Evolutionary conservation across 2,329 filamentous ascomycete genomes (phyloP), one percentile per base, ranked within the genome.

Genomic region (Colletotrichum caudatum): DNA sequence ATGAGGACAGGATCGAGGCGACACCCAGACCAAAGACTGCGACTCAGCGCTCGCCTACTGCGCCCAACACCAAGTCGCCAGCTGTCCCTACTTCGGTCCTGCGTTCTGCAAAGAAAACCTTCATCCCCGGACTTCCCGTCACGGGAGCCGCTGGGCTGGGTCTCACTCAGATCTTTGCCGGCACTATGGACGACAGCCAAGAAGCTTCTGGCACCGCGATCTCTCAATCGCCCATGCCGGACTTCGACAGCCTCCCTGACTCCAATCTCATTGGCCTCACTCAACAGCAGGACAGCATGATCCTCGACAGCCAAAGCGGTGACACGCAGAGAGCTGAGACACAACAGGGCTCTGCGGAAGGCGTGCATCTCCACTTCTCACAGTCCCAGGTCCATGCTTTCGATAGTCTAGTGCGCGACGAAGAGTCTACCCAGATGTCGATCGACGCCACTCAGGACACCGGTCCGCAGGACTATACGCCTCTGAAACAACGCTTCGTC

Each of bases 131-230:
- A 1, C 82, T 94, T 26, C 88, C 91, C 2, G 85, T 91, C 5
- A 81, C 85, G 29, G 88, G 86, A 0, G 85, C 89, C 29, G 90
- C 89, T 46, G 90, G 90, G 3, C 82, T 97, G 53, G 93, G 94
- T 12, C 86, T 97, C 56, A 97, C 94, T 0, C 95, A 97, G 77
- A 95, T 96, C 73, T 98, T 97, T 78, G 93, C 93, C 6, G 94
- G 94, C 16, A 97, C 94, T 1, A 92, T 98, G 90, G 94, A 93
- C 59, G 90, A 84, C 79, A 89, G 86, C 75, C 87, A 89, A 75
- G 76, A 75, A 66, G 76, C 75, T 23, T 76, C 77, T 18, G 73
- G 74, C 18, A 76, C 72, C 41, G 76, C 76, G 41, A 80, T 86
- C 23, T 86, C 85, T 8, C 80, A 82, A 59, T 73, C 75, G 20